These are phyloP conservation scores for Ambrosia artemisiifolia DNA, from an alignment of 129 eudicot species.

Conservation along the genomic window DNA sequence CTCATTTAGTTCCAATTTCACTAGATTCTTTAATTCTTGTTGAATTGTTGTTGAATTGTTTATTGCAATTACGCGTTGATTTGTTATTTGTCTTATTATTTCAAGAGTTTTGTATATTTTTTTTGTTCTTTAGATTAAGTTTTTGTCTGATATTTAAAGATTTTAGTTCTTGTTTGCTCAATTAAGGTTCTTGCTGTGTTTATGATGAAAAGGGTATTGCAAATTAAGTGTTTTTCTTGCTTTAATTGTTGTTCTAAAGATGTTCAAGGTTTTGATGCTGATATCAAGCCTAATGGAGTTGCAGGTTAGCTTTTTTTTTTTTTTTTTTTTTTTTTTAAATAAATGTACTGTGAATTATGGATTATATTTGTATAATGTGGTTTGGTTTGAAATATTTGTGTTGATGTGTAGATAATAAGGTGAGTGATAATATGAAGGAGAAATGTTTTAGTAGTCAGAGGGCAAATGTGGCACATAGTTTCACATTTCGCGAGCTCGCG, in stretches of 20 bases:
- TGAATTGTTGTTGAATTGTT: not conserved
- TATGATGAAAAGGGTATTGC: not conserved
- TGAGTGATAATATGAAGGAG: constrained; percentile 36
- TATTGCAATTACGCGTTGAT: constrained; percentile 38
- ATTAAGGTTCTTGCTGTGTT: constrained; percentile 17
- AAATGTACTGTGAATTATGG: not conserved
- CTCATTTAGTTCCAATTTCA: not conserved
- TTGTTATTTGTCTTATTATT: constrained; percentile 22
- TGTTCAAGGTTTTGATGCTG: constrained; percentile 22
- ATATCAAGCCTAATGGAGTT: constrained; percentile 3
- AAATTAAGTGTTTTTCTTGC: constrained; percentile 31
- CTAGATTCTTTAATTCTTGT: not conserved
- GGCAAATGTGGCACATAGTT: constrained; percentile 58
- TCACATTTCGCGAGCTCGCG: constrained; percentile 80
- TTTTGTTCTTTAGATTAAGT: constrained; percentile 12
- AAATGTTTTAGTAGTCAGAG: constrained; percentile 36
- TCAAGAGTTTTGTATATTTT: constrained; percentile 4
- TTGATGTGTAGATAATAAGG: constrained; percentile 37
- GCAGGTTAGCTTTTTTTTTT: constrained; percentile 19
- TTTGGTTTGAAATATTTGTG: constrained; percentile 14
- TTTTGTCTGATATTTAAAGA: not conserved
- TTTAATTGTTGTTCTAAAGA: constrained; percentile 27
- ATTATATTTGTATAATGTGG: constrained; percentile 12
- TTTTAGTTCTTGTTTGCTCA: constrained; percentile 13
- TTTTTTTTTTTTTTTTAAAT: not conserved